phyloP scores from a whole-genome alignment of 371 early-diverging fungal genomes.

The Encephalitozoon romaleae region DNA sequence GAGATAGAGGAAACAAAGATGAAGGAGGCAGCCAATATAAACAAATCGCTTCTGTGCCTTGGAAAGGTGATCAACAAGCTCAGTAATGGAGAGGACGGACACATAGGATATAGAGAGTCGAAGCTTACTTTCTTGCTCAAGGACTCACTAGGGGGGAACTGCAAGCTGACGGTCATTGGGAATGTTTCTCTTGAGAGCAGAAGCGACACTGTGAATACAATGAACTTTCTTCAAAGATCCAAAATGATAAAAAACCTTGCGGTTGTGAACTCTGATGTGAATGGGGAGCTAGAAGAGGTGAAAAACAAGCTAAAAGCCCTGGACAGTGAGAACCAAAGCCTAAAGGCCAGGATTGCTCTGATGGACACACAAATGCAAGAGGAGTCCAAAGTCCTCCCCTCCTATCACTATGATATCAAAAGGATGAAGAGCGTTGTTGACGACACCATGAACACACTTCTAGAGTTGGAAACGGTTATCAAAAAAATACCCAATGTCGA shows the following conservation, averaged over 20 bases:
- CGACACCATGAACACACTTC: neutral
- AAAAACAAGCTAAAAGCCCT: slow-evolving; percentile 44
- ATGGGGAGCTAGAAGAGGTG: slow-evolving; percentile 44
- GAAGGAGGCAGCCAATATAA: slow-evolving; percentile 66
- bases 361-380: neutral
- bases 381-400: neutral
- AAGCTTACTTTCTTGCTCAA: slow-evolving; percentile 67
- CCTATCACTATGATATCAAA: neutral
- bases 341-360: slow-evolving; percentile 38
- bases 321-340: slow-evolving; percentile 48
- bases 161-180: slow-evolving; percentile 66
- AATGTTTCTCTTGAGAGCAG: slow-evolving; percentile 51
- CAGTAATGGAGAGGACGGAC: slow-evolving; percentile 63
- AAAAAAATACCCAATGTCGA: neutral
- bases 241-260: slow-evolving; percentile 59
- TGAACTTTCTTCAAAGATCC: slow-evolving; percentile 52
- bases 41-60: slow-evolving; percentile 66
- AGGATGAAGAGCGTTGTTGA: neutral
- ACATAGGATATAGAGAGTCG: slow-evolving; percentile 68
- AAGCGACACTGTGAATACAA: slow-evolving; percentile 53
- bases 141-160: slow-evolving; percentile 67
- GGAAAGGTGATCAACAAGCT: slow-evolving; percentile 67
- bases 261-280: slow-evolving; percentile 39
- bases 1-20: slow-evolving; percentile 62
- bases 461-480: neutral